Evolutionary conservation across 768 basidiomycete species (phyloP).

Genomic region (Lactifluus piperatus): DNA sequence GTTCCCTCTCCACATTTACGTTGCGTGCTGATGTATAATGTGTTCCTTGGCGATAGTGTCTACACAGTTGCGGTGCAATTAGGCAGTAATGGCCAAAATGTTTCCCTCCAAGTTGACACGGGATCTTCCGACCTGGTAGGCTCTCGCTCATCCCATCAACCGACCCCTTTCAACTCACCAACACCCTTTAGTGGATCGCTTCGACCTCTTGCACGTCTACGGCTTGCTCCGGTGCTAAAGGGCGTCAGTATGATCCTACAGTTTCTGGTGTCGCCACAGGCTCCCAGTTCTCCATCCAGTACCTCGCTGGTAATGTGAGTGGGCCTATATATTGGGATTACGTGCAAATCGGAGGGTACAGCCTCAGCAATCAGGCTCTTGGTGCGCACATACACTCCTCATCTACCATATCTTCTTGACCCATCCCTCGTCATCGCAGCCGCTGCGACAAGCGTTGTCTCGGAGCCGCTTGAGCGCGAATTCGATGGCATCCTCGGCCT

Average conservation of each 20-base stretch:
- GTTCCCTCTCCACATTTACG: neutral
- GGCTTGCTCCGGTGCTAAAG: constrained; percentile 38
- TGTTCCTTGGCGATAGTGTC: constrained; percentile 34
- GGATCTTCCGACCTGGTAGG: constrained; percentile 75
- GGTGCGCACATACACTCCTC: constrained; percentile 32
- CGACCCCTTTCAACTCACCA: neutral
- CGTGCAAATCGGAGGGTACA: constrained; percentile 55
- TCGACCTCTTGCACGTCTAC: constrained; percentile 54
- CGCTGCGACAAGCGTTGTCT: constrained; percentile 44
- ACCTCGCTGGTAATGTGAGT: constrained; percentile 47
- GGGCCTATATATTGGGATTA: constrained; percentile 68
- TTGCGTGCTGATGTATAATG: neutral
- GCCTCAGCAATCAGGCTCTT: constrained; percentile 58
- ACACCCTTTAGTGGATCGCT: constrained; percentile 55
- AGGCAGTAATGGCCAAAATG: constrained; percentile 39
- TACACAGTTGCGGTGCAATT: constrained; percentile 57
- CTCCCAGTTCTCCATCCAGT: constrained; percentile 40
- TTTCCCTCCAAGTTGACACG: constrained; percentile 68
- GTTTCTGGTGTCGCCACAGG: constrained; percentile 35
- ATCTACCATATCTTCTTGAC: neutral
- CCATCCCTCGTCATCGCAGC: constrained; percentile 30
- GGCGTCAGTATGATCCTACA: constrained; percentile 49
- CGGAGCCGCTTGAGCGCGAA: constrained; percentile 46
- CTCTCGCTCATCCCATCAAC: constrained; percentile 10
- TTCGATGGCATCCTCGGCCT: constrained; percentile 70